phyloP scores from a whole-genome alignment of 2,329 filamentous ascomycete species.

The Scedosporium minutisporum region DNA sequence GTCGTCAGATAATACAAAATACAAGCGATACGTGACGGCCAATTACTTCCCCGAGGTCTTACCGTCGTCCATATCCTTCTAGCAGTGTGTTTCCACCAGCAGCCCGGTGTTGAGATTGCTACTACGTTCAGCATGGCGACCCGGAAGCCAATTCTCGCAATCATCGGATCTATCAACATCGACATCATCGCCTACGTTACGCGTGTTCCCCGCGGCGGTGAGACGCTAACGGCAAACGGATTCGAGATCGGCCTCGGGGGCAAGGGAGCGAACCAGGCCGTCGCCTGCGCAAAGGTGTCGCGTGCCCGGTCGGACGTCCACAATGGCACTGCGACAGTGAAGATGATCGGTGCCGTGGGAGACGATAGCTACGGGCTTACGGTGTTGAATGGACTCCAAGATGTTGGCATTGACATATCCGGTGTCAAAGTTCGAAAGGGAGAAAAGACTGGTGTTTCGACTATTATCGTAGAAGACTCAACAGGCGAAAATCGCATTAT shows the following conservation, averaged over 20 bases:
- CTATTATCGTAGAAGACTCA: constrained; percentile 66
- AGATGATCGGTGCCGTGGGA: constrained; percentile 71
- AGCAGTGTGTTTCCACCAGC: neutral
- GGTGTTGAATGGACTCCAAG: constrained; percentile 47
- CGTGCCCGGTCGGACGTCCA: constrained; percentile 29
- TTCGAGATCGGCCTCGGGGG: constrained; percentile 75
- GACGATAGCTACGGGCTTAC: constrained; percentile 54
- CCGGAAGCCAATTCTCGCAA: constrained; percentile 16
- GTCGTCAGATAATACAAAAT: too few species aligned
- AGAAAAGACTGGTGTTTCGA: constrained; percentile 57
- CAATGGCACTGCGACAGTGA: constrained; percentile 34
- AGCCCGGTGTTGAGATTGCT: neutral
- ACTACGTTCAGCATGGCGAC: neutral
- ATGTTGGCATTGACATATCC: constrained; percentile 52
- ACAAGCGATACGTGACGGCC: too few species aligned
- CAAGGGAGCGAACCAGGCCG: constrained; percentile 93
- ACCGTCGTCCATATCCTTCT: neutral
- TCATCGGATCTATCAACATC: constrained; percentile 74
- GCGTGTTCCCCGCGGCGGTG: constrained; percentile 72
- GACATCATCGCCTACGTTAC: constrained; percentile 85
- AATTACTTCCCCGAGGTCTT: too few species aligned
- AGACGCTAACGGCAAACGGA: constrained; percentile 70
- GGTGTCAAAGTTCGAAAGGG: constrained; percentile 35
- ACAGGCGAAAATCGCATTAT: constrained; percentile 71
- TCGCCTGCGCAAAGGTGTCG: constrained; percentile 76